These are phyloP conservation scores for Hypoxylon trugodes DNA, from an alignment of 495 filamentous ascomycete species.

Conservation along the genomic window DNA sequence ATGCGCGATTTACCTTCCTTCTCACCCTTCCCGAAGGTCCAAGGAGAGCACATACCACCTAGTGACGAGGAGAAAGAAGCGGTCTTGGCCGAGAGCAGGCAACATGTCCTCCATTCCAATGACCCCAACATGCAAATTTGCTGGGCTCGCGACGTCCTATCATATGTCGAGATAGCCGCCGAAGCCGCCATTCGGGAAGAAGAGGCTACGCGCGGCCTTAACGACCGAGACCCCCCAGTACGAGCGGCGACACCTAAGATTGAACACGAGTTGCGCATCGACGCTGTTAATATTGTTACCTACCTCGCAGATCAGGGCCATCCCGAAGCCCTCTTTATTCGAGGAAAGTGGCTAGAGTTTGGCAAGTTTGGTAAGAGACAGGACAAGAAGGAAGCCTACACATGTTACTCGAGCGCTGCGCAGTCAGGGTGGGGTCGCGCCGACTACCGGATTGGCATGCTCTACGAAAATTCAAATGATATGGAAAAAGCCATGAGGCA, in stretches of 20 bases:
- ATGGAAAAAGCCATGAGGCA: conserved; percentile 88
- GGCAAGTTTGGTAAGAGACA: conserved; percentile 89
- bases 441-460: conserved; percentile 98
- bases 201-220: conserved; percentile 31
- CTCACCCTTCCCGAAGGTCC: conserved; percentile 89
- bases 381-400: conserved; percentile 94
- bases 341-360: conserved; percentile 97
- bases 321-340: conserved; percentile 93
- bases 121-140: conserved; percentile 96
- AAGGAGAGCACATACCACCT: conserved; percentile 88
- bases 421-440: conserved; percentile 92
- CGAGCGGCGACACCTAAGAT: conserved; percentile 81
- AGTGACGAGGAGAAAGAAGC: conserved; percentile 94
- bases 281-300: conserved; percentile 89
- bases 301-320: conserved; percentile 92
- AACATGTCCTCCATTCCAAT: conserved; percentile 87
- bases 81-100: conserved; percentile 81
- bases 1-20: conserved; percentile 76
- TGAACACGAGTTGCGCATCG: conserved; percentile 84
- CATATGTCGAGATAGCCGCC: conserved; percentile 84
- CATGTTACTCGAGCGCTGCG: conserved; percentile 83
- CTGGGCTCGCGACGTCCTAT: conserved; percentile 92
- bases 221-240: conserved; percentile 67
- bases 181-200: conserved; percentile 68
- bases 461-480: conserved; percentile 93